Conservation (phyloP, 2,329 filamentous ascomycete species). For the Penicillium paneum region DNA sequence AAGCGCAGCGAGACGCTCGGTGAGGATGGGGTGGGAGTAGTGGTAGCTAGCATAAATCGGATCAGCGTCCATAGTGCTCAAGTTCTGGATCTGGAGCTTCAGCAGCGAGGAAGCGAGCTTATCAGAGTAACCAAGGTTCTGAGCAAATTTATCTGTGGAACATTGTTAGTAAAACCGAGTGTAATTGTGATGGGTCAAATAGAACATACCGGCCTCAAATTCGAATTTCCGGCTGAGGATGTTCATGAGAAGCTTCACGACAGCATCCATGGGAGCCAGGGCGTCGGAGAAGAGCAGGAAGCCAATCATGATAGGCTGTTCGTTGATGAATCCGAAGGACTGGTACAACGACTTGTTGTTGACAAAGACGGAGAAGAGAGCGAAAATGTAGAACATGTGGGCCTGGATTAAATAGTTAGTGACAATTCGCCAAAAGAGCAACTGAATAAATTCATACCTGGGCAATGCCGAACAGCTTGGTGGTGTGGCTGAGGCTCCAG, state of each 20-base stretch:
- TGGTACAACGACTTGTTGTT: constrained; percentile 89
- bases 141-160: constrained; percentile 70
- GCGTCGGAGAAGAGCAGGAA: constrained; percentile 98
- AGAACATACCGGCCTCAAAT: constrained; percentile 73
- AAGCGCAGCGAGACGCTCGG: constrained; percentile 86
- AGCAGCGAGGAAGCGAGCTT: constrained; percentile 86
- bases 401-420: constrained; percentile 51
- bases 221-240: constrained; percentile 91
- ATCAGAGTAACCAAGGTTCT: constrained; percentile 74
- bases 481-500: constrained; percentile 95
- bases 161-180: constrained; percentile 20
- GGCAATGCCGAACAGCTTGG: constrained; percentile 80
- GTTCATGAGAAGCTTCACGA: constrained; percentile 95
- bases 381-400: constrained; percentile 95
- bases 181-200: neutral
- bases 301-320: constrained; percentile 90
- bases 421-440: neutral
- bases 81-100: constrained; percentile 96
- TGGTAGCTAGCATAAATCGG: constrained; percentile 98
- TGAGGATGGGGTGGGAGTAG: constrained; percentile 94
- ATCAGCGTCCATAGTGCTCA: constrained; percentile 98
- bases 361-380: constrained; percentile 95
- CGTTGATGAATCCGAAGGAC: constrained; percentile 80
- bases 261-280: constrained; percentile 87
- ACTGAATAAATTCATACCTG: constrained; percentile 56